phyloP scores from a whole-genome alignment of 169 alveolate genomes.

The Blepharisma undulans region DNA sequence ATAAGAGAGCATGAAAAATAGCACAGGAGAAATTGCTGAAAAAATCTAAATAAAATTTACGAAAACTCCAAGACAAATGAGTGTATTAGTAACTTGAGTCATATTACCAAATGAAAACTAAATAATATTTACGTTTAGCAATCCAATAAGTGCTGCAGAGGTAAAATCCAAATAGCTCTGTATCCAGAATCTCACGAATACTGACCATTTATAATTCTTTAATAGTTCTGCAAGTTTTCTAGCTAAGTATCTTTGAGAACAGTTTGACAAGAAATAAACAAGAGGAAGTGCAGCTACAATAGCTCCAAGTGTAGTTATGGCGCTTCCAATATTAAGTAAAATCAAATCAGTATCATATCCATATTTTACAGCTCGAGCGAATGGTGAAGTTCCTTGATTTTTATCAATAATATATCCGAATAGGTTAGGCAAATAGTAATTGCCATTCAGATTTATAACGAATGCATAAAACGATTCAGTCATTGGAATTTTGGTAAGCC shows the following conservation, averaged over 20 bases:
- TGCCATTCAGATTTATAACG: background rate
- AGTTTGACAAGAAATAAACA: background rate
- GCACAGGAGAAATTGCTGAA: background rate
- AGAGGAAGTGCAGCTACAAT: background rate
- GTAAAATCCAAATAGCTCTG: background rate
- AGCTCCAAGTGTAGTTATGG: background rate
- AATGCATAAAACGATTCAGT: background rate
- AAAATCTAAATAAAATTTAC: background rate
- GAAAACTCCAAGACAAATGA: background rate
- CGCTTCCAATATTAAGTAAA: background rate
- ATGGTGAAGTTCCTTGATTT: background rate
- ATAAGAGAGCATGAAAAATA: background rate
- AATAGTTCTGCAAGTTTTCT: background rate
- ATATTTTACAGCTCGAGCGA: background rate
- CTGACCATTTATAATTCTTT: background rate
- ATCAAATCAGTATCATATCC: background rate
- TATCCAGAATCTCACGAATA: background rate
- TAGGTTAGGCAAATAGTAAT: background rate
- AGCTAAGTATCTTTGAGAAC: background rate
- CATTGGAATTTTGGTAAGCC: background rate
- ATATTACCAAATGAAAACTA: background rate
- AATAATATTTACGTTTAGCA: background rate
- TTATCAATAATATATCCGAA: background rate
- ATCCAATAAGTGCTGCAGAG: background rate
- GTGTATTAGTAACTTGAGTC: background rate